These are phyloP conservation scores for Elsinoe australis DNA, from an alignment of 2,329 filamentous ascomycete genomes.

Conservation along the genomic window DNA sequence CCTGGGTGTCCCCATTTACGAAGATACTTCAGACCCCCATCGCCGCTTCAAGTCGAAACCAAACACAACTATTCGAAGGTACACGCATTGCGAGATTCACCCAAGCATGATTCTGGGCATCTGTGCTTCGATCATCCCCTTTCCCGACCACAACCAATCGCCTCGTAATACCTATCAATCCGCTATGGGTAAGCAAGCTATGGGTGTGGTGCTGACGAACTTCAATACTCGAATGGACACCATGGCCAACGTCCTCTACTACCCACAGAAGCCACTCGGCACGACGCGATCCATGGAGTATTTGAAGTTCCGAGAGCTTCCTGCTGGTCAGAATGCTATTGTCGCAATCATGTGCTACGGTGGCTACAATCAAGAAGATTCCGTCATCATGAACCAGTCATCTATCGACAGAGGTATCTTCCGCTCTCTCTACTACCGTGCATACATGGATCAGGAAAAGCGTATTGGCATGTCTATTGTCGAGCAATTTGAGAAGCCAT, in stretches of 20 bases:
- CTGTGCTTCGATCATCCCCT: slow-evolving; percentile 97
- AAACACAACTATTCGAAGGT: slow-evolving; percentile 80
- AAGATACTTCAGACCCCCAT: slow-evolving; percentile 67
- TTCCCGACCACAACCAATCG: slow-evolving; percentile 97
- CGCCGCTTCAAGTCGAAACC: slow-evolving; percentile 80
- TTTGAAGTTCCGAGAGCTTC: slow-evolving; percentile 92
- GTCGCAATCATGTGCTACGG: slow-evolving; percentile 97
- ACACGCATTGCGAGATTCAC: slow-evolving; percentile 98
- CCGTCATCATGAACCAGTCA: slow-evolving; percentile 99
- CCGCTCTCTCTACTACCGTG: slow-evolving; percentile 94
- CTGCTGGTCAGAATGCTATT: slow-evolving; percentile 95
- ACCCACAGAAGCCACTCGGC: slow-evolving; percentile 92
- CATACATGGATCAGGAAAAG: slow-evolving; percentile 96
- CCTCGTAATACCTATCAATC: slow-evolving; percentile 99
- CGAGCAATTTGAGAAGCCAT: slow-evolving; percentile 93
- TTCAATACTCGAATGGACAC: slow-evolving; percentile 97
- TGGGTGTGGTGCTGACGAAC: slow-evolving; percentile 98
- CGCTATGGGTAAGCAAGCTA: slow-evolving; percentile 99
- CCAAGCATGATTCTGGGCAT: slow-evolving; percentile 98
- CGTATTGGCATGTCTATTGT: slow-evolving; percentile 87
- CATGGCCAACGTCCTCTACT: slow-evolving; percentile 98
- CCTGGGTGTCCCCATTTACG: slow-evolving; percentile 29
- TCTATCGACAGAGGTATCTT: slow-evolving; percentile 96
- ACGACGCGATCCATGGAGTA: slow-evolving; percentile 98
- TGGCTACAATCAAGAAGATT: slow-evolving; percentile 99